Evolutionary conservation across 2,329 filamentous ascomycete species (phyloP).

Genomic region (Monosporascus cannonballus): DNA sequence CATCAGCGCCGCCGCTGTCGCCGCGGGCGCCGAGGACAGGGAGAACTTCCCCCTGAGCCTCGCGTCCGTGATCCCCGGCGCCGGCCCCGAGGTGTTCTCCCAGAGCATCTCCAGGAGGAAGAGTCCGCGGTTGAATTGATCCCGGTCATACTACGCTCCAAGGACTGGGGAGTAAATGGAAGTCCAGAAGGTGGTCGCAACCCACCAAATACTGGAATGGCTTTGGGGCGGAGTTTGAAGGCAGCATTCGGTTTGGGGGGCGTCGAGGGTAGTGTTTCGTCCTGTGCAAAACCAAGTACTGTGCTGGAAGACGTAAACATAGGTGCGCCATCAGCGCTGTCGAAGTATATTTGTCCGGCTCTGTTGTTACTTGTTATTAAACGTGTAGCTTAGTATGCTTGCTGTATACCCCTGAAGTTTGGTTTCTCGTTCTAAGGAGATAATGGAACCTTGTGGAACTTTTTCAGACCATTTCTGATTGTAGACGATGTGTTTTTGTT

Average conservation of each 20-base stretch:
- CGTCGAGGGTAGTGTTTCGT: no score
- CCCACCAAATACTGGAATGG: no score
- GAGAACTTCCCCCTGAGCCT: slow-evolving; percentile 42
- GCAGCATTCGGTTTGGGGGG: no score
- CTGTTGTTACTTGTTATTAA: slow-evolving; percentile 2
- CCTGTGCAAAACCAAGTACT: no score
- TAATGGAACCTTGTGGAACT: no score
- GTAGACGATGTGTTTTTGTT: no score
- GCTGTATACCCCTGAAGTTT: slow-evolving; percentile 14
- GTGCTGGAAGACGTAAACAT: no score
- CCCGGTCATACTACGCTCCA: not conserved
- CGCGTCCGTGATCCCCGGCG: slow-evolving; percentile 19
- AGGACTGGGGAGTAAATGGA: not conserved
- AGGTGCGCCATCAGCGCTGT: not conserved
- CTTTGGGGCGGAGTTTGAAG: no score
- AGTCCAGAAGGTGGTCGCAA: no score
- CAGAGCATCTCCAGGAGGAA: slow-evolving; percentile 45
- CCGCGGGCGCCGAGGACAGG: slow-evolving; percentile 34
- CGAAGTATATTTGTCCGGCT: not conserved
- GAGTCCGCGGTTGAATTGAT: slow-evolving; percentile 42
- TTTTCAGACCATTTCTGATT: no score
- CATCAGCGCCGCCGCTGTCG: slow-evolving; percentile 20
- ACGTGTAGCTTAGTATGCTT: slow-evolving; percentile 13
- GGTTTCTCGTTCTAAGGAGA: not conserved
- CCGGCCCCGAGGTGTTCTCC: slow-evolving; percentile 32